Percentiles rank a stretch among this genome's conserved stretches.
Evolutionary conservation across 192 early-diverging fungal genomes (phyloP).

Genomic region (Backusella parvicylindrica): DNA sequence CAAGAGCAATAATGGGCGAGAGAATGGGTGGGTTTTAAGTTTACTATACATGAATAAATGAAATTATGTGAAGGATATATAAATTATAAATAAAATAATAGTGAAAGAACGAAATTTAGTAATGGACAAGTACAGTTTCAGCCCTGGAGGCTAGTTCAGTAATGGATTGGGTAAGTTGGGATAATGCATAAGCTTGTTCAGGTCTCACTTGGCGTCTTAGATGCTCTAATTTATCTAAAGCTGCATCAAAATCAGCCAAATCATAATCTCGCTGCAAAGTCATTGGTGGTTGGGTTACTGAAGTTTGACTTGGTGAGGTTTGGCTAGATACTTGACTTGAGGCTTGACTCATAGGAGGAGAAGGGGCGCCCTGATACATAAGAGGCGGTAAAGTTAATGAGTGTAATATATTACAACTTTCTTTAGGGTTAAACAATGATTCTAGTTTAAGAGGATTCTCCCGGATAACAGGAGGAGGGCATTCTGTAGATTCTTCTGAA

Average conservation of each 20-base stretch:
- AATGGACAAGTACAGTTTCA: not conserved
- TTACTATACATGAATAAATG: not conserved
- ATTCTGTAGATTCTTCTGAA: not conserved
- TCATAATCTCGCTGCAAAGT: not conserved
- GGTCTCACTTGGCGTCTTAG: conserved; percentile 9
- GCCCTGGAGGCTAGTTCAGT: conserved; percentile 7
- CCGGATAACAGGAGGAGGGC: not conserved
- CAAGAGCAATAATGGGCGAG: no score
- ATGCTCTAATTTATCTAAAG: not conserved
- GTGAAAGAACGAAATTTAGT: not conserved
- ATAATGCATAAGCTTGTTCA: conserved; percentile 15
- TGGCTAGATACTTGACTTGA: not conserved
- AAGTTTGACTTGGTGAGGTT: not conserved
- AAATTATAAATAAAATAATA: not conserved
- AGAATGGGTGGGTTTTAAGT: not conserved
- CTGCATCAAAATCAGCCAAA: conserved; percentile 7
- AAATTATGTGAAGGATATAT: not conserved
- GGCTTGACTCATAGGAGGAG: not conserved
- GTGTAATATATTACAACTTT: not conserved
- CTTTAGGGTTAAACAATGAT: conserved; percentile 7
- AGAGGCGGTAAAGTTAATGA: not conserved
- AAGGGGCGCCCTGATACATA: not conserved
- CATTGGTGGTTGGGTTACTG: not conserved
- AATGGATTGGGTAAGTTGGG: conserved; percentile 11
- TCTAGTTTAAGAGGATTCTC: conserved; percentile 6